Evolutionary conservation across 495 filamentous ascomycete genomes (phyloP), one percentile per base, ranked within the genome.

Genomic region (Pyrenopolyporus hunteri): DNA sequence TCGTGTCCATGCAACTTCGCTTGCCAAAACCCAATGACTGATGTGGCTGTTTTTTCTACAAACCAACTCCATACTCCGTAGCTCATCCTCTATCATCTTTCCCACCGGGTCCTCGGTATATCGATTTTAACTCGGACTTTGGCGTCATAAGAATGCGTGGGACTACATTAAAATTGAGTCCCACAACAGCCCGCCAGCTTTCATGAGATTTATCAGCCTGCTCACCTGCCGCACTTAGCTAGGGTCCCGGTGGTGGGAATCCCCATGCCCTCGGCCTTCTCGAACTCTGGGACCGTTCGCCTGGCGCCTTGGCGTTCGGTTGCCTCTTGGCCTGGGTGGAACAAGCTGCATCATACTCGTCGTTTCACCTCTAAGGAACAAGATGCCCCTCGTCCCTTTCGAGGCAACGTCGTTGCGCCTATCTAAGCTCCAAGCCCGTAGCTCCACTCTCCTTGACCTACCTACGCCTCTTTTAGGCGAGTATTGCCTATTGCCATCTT

Each of bases 1-100:
- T 55, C 50, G 61, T 65, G 63, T 59, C 44, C 45, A 70, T 66
- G 64, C 68, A 70, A 65, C 64, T 52, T 71, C 69, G 69, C 69
- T 71, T 71, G 59, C 44, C 47, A 61, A 47, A 64, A 64, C 63
- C 66, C 69, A 69, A 67, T 67, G 51, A 40, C 45, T 32, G 42
- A 37, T 44, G 58, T 37, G 49, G 64, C 67, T 64, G 11, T 22
- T 25, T 19, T 17, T 16, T 45, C 20, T 17, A 4, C 42, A 13
- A 45, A 25, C 23, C 42, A 9, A 20, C n/a, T 28, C 42, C 26
- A 25, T 22, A 10, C 25, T 17, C 36, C 3, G 13, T 19, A 6
- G 13, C 16, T 17, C 7, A 16, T n/a, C 16, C 16, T 39, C 22
- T 14, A 23, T 16, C 40, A n/a, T 11, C 29, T 20, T 32, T 48